Conservation (phyloP, 306 rosid species). For the Arachis hypogaea region DNA sequence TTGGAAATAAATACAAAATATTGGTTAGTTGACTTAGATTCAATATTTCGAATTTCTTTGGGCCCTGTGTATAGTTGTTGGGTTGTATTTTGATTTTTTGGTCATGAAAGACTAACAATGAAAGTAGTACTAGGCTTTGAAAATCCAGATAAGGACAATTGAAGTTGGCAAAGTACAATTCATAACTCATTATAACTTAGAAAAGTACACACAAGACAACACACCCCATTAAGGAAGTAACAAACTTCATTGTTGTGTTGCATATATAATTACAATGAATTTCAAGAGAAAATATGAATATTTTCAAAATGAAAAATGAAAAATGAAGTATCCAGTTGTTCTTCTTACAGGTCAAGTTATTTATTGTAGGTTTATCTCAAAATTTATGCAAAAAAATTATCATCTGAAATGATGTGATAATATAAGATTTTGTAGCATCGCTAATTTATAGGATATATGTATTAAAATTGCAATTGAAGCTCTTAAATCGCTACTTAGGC, state of each 20-base stretch:
- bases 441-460: not conserved
- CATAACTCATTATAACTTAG: not conserved
- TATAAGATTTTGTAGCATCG: too few relatives aligned
- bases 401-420: too few relatives aligned
- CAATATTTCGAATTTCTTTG: not conserved
- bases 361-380: not conserved
- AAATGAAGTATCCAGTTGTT: not conserved
- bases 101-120: not conserved
- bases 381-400: not conserved
- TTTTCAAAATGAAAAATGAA: slow-evolving; percentile 21
- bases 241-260: not conserved
- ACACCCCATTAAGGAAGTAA: not conserved
- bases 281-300: not conserved
- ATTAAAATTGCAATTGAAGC: slow-evolving; percentile 7
- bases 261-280: not conserved
- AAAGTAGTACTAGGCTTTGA: not conserved
- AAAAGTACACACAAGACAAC: not conserved
- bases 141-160: not conserved
- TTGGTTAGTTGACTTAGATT: not conserved
- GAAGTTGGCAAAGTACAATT: not conserved
- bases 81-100: not conserved
- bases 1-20: not conserved
- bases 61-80: not conserved
- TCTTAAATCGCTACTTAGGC: not conserved
- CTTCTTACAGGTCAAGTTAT: not conserved